Conservation (phyloP, 2,329 filamentous ascomycete species). For the Aspergillus uvarum region DNA sequence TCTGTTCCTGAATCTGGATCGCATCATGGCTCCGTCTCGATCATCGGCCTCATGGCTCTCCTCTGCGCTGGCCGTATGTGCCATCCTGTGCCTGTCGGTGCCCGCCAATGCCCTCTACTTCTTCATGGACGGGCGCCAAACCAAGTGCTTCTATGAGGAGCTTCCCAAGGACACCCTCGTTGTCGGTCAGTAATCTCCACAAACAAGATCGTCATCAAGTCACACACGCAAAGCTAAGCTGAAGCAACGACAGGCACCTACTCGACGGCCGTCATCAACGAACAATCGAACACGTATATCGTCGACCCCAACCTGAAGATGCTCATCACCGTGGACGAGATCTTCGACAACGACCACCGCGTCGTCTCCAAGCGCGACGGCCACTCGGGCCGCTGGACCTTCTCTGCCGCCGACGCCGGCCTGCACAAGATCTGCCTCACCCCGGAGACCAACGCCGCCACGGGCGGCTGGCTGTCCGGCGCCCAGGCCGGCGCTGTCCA, state of each 20-base stretch:
- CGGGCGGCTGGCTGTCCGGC: conserved; percentile 69
- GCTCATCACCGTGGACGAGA: conserved; percentile 90
- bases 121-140: conserved; percentile 80
- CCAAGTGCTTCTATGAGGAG: conserved; percentile 98
- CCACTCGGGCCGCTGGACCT: conserved; percentile 82
- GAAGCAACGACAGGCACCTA: conserved; percentile 68
- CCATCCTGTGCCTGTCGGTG: conserved; percentile 60
- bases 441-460: conserved; percentile 69
- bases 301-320: conserved; percentile 76
- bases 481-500: conserved; percentile 73
- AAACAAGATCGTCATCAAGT: neutral
- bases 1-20: neutral
- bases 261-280: conserved; percentile 79
- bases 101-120: conserved; percentile 87
- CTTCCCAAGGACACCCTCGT: conserved; percentile 96
- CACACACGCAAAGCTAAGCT: neutral
- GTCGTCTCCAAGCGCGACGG: conserved; percentile 83
- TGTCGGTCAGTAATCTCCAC: conserved; percentile 62
- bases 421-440: conserved; percentile 96
- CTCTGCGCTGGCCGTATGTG: conserved; percentile 59
- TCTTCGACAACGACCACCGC: conserved; percentile 96
- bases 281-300: conserved; percentile 65
- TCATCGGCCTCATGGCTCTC: conserved; percentile 41
- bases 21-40: conserved; percentile 38
- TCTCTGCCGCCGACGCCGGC: conserved; percentile 90